These are phyloP conservation scores for Alliaria petiolata DNA, from an alignment of 345 rosid genomes.

Conservation along the genomic window DNA sequence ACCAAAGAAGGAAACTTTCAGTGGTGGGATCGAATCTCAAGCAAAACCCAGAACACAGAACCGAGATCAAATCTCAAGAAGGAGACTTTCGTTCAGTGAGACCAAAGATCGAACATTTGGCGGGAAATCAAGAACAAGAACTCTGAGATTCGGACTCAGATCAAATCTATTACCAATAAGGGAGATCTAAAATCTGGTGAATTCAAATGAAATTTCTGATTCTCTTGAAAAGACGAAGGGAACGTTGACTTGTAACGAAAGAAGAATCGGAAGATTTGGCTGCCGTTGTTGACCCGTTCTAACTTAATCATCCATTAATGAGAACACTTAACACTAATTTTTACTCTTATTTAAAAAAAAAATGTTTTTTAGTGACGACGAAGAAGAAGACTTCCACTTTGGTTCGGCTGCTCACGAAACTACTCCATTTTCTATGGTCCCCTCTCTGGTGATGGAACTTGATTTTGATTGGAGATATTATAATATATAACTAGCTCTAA, in stretches of 20 bases:
- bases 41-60: neutral
- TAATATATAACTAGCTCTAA: neutral
- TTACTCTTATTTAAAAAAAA: no score
- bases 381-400: slow-evolving; percentile 10
- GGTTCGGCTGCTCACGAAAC: neutral
- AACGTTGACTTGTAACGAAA: slow-evolving; percentile 29
- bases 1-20: slow-evolving; percentile 10
- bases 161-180: no score
- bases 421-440: no score
- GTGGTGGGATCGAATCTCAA: neutral
- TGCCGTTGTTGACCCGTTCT: slow-evolving; percentile 25
- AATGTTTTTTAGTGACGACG: neutral
- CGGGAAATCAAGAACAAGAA: slow-evolving; percentile 2
- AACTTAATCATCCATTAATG: neutral
- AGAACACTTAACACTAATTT: no score
- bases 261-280: slow-evolving; percentile 14
- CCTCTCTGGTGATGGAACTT: no score
- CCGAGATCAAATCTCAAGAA: neutral
- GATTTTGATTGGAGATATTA: no score
- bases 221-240: slow-evolving; percentile 1
- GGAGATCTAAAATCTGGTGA: neutral
- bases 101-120: slow-evolving; percentile 12
- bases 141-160: neutral
- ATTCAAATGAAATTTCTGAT: neutral
- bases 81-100: neutral